Evolutionary conservation across 1,139 yeast genomes (phyloP).

Genomic region (Suhomyces terraborum): DNA sequence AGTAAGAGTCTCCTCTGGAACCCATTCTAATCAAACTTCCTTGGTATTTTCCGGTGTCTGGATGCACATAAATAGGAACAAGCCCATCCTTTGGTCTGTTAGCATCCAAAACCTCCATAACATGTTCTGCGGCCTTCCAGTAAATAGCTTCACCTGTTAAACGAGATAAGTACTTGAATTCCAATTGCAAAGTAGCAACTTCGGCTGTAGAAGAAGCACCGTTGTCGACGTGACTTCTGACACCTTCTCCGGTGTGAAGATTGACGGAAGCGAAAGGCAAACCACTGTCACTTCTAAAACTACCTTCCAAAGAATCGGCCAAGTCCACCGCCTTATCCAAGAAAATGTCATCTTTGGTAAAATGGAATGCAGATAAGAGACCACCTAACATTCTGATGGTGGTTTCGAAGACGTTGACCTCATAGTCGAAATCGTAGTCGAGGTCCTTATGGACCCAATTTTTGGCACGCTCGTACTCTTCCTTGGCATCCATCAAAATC

Average conservation of each 20-base stretch:
- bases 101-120: slow-evolving; percentile 64
- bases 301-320: slow-evolving; percentile 65
- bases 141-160: slow-evolving; percentile 77
- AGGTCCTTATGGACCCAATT: slow-evolving; percentile 69
- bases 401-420: slow-evolving; percentile 87
- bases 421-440: slow-evolving; percentile 58
- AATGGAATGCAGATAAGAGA: slow-evolving; percentile 74
- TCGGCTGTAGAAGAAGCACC: slow-evolving; percentile 87
- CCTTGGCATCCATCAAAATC: slow-evolving; percentile 74
- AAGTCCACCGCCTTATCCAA: slow-evolving; percentile 78
- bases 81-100: slow-evolving; percentile 68
- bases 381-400: slow-evolving; percentile 96
- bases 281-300: slow-evolving; percentile 66
- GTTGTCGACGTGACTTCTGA: slow-evolving; percentile 60
- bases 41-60: slow-evolving; percentile 70
- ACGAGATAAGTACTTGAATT: slow-evolving; percentile 78
- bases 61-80: slow-evolving; percentile 78
- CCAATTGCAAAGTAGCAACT: slow-evolving; percentile 84
- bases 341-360: slow-evolving; percentile 69
- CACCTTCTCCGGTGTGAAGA: slow-evolving; percentile 61
- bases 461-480: slow-evolving; percentile 64
- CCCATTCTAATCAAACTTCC: slow-evolving; percentile 75
- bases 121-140: slow-evolving; percentile 78
- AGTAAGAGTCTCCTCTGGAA: slow-evolving; percentile 90
- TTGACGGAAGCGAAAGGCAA: slow-evolving; percentile 82